phyloP scores from a whole-genome alignment of 2,329 filamentous ascomycete species.

The Mycosphaerelloides madeirae region DNA sequence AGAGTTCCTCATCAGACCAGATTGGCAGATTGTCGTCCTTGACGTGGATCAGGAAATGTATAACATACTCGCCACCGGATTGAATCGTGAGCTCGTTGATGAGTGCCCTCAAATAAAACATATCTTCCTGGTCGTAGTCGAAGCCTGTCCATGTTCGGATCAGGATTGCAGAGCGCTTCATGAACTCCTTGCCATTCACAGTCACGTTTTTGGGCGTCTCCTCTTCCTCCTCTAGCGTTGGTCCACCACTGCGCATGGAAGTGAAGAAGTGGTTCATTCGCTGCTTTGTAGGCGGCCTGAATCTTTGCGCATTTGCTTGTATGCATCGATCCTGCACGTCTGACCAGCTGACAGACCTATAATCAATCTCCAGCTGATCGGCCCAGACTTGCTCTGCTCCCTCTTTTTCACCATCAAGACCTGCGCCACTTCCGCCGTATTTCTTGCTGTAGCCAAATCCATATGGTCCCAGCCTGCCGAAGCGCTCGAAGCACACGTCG shows the following conservation, averaged over 20 bases:
- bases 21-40: slow-evolving; percentile 74
- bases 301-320: slow-evolving; percentile 65
- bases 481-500: slow-evolving; percentile 89
- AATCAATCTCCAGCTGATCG: slow-evolving; percentile 68
- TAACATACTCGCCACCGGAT: slow-evolving; percentile 74
- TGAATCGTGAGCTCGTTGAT: slow-evolving; percentile 72
- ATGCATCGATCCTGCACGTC: slow-evolving; percentile 71
- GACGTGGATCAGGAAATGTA: slow-evolving; percentile 82
- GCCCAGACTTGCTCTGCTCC: slow-evolving; percentile 78
- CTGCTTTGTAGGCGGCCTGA: slow-evolving; percentile 42
- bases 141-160: slow-evolving; percentile 80
- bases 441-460: slow-evolving; percentile 78
- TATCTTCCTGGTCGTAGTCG: slow-evolving; percentile 70
- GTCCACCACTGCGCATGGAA: slow-evolving; percentile 33
- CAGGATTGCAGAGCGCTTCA: slow-evolving; percentile 68
- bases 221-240: slow-evolving; percentile 13
- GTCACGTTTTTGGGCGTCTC: slow-evolving; percentile 3
- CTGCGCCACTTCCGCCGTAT: slow-evolving; percentile 77
- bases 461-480: slow-evolving; percentile 82
- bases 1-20: slow-evolving; percentile 72
- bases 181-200: slow-evolving; percentile 27
- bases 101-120: slow-evolving; percentile 75
- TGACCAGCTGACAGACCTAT: slow-evolving; percentile 70
- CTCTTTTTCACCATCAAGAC: slow-evolving; percentile 75
- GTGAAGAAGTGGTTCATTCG: slow-evolving; percentile 37